Conservation (phyloP, 108 stramenopile genomes). For the Pseudonitzschia multistriata region DNA sequence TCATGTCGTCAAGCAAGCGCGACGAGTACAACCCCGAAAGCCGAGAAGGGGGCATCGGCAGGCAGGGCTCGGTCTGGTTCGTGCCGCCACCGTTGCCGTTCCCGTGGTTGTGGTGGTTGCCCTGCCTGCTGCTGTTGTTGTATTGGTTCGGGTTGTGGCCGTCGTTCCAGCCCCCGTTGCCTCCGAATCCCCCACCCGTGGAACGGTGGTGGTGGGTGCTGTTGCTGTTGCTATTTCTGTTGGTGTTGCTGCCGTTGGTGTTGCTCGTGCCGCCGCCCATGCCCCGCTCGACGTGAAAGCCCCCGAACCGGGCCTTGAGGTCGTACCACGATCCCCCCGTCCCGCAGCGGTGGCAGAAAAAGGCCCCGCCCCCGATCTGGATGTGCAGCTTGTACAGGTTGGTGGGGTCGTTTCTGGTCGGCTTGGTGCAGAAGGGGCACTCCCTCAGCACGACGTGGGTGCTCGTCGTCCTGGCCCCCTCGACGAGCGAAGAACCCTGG, state of each 20-base stretch:
- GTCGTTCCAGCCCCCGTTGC: not conserved
- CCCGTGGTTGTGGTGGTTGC: not conserved
- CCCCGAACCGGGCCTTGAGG: constrained; percentile 72
- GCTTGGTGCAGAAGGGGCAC: constrained; percentile 84
- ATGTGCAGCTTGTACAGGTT: constrained; percentile 80
- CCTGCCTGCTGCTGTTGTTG: not conserved
- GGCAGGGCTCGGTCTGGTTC: constrained; percentile 11
- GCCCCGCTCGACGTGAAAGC: constrained; percentile 31
- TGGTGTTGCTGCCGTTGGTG: not conserved
- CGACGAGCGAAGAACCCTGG: not conserved
- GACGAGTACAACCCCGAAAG: constrained; percentile 51
- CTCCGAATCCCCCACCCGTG: not conserved
- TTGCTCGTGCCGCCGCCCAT: not conserved
- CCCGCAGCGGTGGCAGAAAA: constrained; percentile 93
- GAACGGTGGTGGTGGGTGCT: not conserved
- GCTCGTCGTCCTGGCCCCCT: constrained; percentile 28
- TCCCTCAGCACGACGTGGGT: constrained; percentile 68
- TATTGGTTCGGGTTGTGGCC: not conserved
- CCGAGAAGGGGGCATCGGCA: constrained; percentile 65
- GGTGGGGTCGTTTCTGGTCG: constrained; percentile 54
- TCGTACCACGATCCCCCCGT: constrained; percentile 89
- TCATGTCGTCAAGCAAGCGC: constrained; percentile 40
- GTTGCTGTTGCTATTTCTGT: not conserved
- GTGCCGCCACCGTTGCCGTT: not conserved
- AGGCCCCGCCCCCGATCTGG: constrained; percentile 68